These are phyloP conservation scores for Arxiozyma slooffiae DNA, from an alignment of 1,139 yeast genomes.

Conservation along the genomic window DNA sequence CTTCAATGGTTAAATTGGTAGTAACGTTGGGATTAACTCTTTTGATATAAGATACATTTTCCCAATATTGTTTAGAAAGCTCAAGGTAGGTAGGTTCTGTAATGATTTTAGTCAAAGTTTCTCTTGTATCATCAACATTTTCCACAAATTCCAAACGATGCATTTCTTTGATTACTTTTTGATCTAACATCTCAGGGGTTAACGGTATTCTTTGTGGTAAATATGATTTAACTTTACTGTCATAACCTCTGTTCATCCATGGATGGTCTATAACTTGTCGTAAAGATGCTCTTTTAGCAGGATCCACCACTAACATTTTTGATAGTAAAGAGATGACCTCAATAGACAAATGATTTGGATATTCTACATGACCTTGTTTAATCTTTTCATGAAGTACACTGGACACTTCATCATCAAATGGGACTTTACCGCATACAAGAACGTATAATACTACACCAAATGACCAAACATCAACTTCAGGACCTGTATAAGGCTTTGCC, in stretches of 20 bases:
- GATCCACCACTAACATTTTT: constrained; percentile 88
- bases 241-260: constrained; percentile 91
- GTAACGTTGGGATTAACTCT: constrained; percentile 4
- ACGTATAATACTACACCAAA: constrained; percentile 95
- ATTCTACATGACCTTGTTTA: constrained; percentile 84
- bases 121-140: constrained; percentile 45
- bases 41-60: constrained; percentile 10
- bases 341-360: constrained; percentile 70
- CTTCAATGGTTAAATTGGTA: constrained; percentile 35
- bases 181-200: constrained; percentile 53
- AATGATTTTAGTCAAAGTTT: constrained; percentile 50
- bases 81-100: constrained; percentile 59
- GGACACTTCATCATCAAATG: constrained; percentile 93
- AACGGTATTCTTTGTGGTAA: constrained; percentile 73
- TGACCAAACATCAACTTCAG: constrained; percentile 97
- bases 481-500: constrained; percentile 89
- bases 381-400: constrained; percentile 90
- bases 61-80: constrained; percentile 25
- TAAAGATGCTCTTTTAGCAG: constrained; percentile 67
- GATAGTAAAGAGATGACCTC: constrained; percentile 79
- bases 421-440: constrained; percentile 93
- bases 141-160: constrained; percentile 72
- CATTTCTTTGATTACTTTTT: constrained; percentile 62
- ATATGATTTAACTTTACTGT: constrained; percentile 58
- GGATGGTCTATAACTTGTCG: constrained; percentile 79